Percentiles rank a stretch among this genome's conserved stretches.
Evolutionary conservation across 1,139 yeast genomes (phyloP).

Genomic region (Magnusiomyces suaveolens): DNA sequence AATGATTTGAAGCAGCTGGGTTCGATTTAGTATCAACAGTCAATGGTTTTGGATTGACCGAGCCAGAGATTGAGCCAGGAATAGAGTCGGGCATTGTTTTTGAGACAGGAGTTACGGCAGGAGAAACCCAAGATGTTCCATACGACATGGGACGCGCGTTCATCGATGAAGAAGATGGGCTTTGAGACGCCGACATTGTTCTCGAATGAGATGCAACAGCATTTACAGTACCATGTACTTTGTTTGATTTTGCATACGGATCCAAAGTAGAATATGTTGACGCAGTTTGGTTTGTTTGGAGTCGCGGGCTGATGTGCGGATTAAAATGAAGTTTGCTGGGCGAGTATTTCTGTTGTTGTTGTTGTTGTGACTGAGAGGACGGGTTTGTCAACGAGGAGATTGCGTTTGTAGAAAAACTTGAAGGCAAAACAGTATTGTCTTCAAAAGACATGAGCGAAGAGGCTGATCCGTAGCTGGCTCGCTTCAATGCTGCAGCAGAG

Average conservation of each 20-base stretch:
- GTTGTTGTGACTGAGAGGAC: not conserved
- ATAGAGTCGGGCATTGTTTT: not conserved
- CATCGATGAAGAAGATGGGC: not conserved
- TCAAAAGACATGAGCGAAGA: constrained; percentile 14
- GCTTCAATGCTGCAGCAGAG: constrained; percentile 6
- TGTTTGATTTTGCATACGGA: not conserved
- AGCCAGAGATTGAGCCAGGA: not conserved
- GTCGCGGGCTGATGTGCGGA: not conserved
- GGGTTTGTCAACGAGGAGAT: not conserved
- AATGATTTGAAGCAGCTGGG: not conserved
- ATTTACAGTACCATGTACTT: not conserved
- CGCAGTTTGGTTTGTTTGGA: not conserved
- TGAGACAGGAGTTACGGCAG: not conserved
- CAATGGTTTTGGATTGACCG: not conserved
- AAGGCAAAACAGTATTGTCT: constrained; percentile 8
- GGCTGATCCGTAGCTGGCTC: constrained; percentile 14
- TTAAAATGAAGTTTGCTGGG: constrained; percentile 7
- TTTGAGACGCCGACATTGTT: not conserved
- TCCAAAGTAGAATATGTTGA: not conserved
- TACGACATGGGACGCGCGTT: not conserved
- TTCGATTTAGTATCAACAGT: not conserved
- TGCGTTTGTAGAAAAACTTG: not conserved
- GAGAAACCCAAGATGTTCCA: not conserved
- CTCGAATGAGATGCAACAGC: not conserved
- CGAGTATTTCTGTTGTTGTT: constrained; percentile 13